Evolutionary conservation across 805 yeast species (phyloP), one percentile per base, ranked within the genome.

Genomic region (Barnettozyma vustinii): DNA sequence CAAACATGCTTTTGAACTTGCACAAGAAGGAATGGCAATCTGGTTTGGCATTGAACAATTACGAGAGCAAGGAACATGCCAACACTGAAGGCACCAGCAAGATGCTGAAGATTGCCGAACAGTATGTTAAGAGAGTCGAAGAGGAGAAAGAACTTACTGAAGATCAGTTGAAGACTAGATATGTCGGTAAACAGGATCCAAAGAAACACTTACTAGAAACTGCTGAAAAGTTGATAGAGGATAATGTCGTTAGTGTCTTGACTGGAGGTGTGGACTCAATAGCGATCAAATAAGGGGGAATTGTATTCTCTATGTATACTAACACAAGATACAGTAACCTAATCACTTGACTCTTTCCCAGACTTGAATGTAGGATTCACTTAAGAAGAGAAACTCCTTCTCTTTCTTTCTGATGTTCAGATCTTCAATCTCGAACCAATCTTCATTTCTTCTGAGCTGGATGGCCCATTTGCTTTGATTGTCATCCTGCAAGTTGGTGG

Each of bases 181-280:
- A 92, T 63, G 97, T 94, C 35, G 99, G 99, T 59, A 91, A 89
- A 66, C 97, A 92, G 70, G 99, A 94, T 68, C 99, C 99, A 39
- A 94, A 95, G 81, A 94, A 92, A 73, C 99, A 94, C 72, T 75
- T 94, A 60, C 78, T 84, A 43, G 97, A 88, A 54, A 87, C 95
- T 0, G 95, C 96, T 10, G 95, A 88, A 56, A 73, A 75, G 52
- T 74, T 88, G 46, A 80, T 95, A 59, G 99, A 94, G 68, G 94
- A 88, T 46, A 95, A 94, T 64, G 83, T 94, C 44, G 89, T 88
- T 12, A 81, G 96, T 32, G 77, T 92, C 54, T 74, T 91, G 62
- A 87, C 96, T 15, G 87, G 97, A 44, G 87, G 86, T 67, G 91
- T 94, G 39, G 91, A 94, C 67, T 80, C 92, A 42, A 83, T 88